Evolutionary conservation across 1,139 yeast species (phyloP), one percentile per base, ranked within the genome.

Genomic region (Zygosaccharomyces pseudobailii): DNA sequence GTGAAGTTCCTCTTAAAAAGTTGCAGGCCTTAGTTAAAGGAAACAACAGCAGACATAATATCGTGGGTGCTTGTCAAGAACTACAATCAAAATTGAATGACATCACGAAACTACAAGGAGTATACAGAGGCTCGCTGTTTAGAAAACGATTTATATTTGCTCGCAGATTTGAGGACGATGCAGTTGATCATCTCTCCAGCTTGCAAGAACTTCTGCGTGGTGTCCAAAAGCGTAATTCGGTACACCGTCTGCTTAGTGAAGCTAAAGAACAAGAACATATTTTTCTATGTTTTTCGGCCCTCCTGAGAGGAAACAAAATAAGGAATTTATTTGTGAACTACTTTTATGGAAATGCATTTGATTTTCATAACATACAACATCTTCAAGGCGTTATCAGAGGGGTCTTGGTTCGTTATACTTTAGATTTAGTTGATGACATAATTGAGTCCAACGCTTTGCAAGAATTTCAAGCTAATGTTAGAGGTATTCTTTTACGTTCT

Each of bases 391-490:
- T 59, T 3, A 55, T 72, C n/a, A 68, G 76, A 49, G 80, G 80
- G 40, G 67, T 80, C 5, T 65, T 79, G 33, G 65, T 72, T 5
- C 68, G 87, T 47, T 80, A 76, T 59, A 62, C 71, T 3, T 64
- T 69, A 40, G 84, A 80, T 43, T 63, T 78, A 30, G 67, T 67
- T 20, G 64, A 78, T 40, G 84, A 79, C 51, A 77, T 76, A 43
- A 54, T 76, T 32, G 81, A 79, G 55, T 65, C 63, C 28, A 69
- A 75, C 27, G 47, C 62, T 17, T 59, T 64, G 1, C 59, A 56
- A 17, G 53, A 66, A 10, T 45, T 76, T 1, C 81, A 77, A 56
- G 68, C 75, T 0, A 51, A 53, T 3, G 58, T 69, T 23, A 65
- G 68, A 49, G 75, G 76, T 6, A 52, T 45, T 23, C 34, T 63